Conservation (phyloP, 306 rosid genomes). For the Abrus pulchellus region DNA sequence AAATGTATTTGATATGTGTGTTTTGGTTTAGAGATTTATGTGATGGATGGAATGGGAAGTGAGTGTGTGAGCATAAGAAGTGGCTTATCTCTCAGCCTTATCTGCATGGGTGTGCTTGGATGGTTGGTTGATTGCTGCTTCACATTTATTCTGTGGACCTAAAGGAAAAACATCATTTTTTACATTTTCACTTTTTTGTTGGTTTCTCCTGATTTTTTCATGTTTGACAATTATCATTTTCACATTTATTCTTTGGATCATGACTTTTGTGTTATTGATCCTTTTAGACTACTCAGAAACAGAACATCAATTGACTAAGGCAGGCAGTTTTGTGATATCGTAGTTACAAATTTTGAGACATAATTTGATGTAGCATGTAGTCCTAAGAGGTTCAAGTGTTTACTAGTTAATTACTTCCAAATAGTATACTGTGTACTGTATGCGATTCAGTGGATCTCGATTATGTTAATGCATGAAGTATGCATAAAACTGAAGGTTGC, state of each 20-base stretch:
- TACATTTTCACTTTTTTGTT: slow-evolving; percentile 34
- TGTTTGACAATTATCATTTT: background rate
- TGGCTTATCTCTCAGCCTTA: slow-evolving; percentile 65
- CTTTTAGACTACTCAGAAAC: background rate
- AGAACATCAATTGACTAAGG: background rate
- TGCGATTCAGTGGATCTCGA: background rate
- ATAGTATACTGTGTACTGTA: background rate
- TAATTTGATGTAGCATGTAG: background rate
- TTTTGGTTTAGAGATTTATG: background rate
- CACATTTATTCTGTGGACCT: slow-evolving; percentile 58
- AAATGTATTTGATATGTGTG: background rate
- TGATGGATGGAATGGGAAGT: slow-evolving; percentile 41
- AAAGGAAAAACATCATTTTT: background rate
- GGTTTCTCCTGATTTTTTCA: slow-evolving; percentile 10
- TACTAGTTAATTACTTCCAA: background rate
- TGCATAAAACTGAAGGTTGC: background rate
- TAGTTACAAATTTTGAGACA: background rate
- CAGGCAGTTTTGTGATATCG: background rate
- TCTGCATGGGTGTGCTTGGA: slow-evolving; percentile 51
- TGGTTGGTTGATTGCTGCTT: slow-evolving; percentile 53
- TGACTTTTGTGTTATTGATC: background rate
- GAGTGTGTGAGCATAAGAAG: slow-evolving; percentile 41
- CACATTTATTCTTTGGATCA: no score
- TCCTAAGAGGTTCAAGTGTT: background rate
- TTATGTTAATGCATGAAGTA: background rate